These are phyloP conservation scores for Calycina herbarum DNA, from an alignment of 2,329 filamentous ascomycete genomes.

Conservation along the genomic window DNA sequence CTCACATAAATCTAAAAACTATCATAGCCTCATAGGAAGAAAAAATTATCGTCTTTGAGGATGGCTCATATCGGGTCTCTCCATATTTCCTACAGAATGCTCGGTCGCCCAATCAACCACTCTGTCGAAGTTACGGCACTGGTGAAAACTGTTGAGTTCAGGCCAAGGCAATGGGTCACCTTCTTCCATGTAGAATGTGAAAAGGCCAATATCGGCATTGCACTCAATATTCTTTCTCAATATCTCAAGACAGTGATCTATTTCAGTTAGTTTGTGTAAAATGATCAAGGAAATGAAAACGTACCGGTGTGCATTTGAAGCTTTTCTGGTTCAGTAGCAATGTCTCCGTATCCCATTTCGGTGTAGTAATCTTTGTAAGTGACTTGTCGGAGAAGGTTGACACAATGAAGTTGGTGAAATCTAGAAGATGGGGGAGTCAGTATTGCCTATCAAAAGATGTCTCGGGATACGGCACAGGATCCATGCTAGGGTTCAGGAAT, in stretches of 20 bases:
- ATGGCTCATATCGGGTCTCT: conserved; percentile 25
- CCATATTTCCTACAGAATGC: conserved; percentile 46
- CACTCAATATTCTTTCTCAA: conserved; percentile 55
- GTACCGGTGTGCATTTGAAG: conserved; percentile 43
- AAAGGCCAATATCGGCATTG: conserved; percentile 54
- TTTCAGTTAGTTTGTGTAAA: neutral
- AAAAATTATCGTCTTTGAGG: neutral
- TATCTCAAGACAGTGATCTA: conserved; percentile 55
- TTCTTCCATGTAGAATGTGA: conserved; percentile 51
- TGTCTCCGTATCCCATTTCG: conserved; percentile 47
- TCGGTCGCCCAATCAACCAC: conserved; percentile 54
- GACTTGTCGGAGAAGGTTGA: conserved; percentile 44
- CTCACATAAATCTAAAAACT: neutral
- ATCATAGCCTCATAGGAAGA: neutral
- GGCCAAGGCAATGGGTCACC: conserved; percentile 52
- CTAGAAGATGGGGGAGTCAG: too few relatives aligned
- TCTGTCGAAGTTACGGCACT: conserved; percentile 54
- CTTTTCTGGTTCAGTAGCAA: conserved; percentile 44
- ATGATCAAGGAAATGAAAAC: neutral
- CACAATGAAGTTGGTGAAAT: conserved; percentile 43
- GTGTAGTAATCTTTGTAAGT: conserved; percentile 52
- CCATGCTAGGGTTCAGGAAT: too few relatives aligned
- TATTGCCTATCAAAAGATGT: too few relatives aligned
- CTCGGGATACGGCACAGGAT: too few relatives aligned
- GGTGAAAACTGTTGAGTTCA: conserved; percentile 54